phyloP scores from a whole-genome alignment of 1,139 yeast species.

The Tardiomyces blankii region DNA sequence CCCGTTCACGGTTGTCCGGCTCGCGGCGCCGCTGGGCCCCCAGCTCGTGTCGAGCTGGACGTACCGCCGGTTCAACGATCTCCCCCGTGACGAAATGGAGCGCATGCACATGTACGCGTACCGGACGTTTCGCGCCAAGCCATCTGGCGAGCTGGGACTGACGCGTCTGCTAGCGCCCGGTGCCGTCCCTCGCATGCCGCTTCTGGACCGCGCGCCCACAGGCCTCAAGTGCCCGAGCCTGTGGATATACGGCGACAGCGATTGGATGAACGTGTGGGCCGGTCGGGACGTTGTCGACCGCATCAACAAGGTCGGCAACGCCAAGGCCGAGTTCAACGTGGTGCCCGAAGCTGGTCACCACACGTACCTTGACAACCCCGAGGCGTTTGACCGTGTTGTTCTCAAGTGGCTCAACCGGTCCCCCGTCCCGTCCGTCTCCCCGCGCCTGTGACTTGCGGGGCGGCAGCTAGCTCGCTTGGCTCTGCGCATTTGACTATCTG shows the following conservation, averaged over 20 bases:
- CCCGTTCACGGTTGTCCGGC: conserved; percentile 29
- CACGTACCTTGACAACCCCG: conserved; percentile 61
- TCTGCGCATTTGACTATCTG: too few relatives aligned
- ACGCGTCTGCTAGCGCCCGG: conserved; percentile 59
- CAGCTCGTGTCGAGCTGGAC: conserved; percentile 32
- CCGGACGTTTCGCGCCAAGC: conserved; percentile 46
- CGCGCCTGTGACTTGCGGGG: too few relatives aligned
- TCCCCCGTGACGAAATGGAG: conserved; percentile 15
- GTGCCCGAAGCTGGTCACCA: conserved; percentile 66
- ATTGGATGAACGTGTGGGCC: conserved; percentile 77
- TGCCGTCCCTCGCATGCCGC: conserved; percentile 66
- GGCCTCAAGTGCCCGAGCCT: conserved; percentile 36
- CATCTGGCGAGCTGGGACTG: conserved; percentile 55
- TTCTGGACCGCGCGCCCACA: conserved; percentile 46
- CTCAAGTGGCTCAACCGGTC: background rate
- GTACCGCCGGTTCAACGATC: conserved; percentile 25
- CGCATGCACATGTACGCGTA: conserved; percentile 47
- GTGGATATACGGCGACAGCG: conserved; percentile 70
- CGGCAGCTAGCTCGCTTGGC: too few relatives aligned
- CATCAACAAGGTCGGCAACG: conserved; percentile 24
- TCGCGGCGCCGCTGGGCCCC: conserved; percentile 31
- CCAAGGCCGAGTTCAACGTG: conserved; percentile 29
- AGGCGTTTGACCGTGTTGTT: conserved; percentile 31
- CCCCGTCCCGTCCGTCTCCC: background rate
- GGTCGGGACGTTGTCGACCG: conserved; percentile 42